A percentile compares a stretch with the other conserved stretches of the same genome.
Evolutionary conservation across 306 rosid genomes (phyloP).

Genomic region (Castanea mollissima): DNA sequence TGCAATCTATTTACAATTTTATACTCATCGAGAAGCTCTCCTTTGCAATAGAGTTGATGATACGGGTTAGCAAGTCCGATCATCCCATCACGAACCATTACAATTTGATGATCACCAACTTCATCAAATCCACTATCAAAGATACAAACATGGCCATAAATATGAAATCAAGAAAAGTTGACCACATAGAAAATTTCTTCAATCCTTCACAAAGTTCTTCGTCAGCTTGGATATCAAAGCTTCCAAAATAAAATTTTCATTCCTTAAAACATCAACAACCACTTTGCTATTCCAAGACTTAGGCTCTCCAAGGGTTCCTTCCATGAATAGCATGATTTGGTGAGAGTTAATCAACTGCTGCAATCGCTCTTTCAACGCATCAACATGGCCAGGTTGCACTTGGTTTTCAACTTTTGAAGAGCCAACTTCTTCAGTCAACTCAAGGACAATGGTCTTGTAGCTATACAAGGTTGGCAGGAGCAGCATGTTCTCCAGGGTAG

Average conservation of each 20-base stretch:
- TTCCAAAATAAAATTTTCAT: slow-evolving; percentile 78
- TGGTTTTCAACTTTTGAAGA: slow-evolving; percentile 37
- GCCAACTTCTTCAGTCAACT: slow-evolving; percentile 54
- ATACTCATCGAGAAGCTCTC: slow-evolving; percentile 87
- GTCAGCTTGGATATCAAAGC: slow-evolving; percentile 73
- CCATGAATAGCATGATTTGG: slow-evolving; percentile 76
- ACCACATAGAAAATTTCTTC: slow-evolving; percentile 89
- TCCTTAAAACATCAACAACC: slow-evolving; percentile 67
- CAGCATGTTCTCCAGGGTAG: slow-evolving; percentile 41
- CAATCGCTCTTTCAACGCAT: slow-evolving; percentile 42
- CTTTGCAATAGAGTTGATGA: slow-evolving; percentile 91
- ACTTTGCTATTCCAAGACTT: slow-evolving; percentile 78
- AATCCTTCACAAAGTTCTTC: slow-evolving; percentile 71
- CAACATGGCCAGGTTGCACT: slow-evolving; percentile 43
- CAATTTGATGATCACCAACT: too few relatives aligned
- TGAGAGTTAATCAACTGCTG: slow-evolving; percentile 60
- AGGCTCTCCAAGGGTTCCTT: slow-evolving; percentile 84
- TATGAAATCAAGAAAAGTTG: slow-evolving; percentile 28
- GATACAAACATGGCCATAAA: too few relatives aligned
- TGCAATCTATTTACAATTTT: slow-evolving; percentile 80
- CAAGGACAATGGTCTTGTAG: slow-evolving; percentile 60
- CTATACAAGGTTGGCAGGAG: slow-evolving; percentile 87
- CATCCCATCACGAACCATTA: too few relatives aligned
- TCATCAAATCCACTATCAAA: too few relatives aligned
- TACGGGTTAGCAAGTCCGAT: background rate